Conservation (phyloP, 169 alveolate genomes). For the Cystoisospora suis region DNA sequence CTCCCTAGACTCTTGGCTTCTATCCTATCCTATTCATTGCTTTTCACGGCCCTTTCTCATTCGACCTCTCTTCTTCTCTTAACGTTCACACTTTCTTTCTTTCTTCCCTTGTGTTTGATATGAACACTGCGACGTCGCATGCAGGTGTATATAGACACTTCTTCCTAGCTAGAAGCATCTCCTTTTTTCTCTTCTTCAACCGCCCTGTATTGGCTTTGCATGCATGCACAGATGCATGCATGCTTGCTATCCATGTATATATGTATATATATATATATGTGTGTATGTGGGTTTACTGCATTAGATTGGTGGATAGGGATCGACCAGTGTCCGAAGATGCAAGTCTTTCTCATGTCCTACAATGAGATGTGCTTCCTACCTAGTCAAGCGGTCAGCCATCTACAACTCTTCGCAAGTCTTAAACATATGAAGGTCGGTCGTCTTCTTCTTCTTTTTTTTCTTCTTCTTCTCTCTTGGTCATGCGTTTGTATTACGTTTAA, state of each 20-base stretch:
- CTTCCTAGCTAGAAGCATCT: no score
- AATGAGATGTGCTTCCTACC: slow-evolving; percentile 43
- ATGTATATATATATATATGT: not conserved
- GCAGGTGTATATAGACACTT: no score
- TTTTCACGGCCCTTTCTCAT: not conserved
- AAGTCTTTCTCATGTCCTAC: slow-evolving; percentile 42
- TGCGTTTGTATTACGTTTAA: no score
- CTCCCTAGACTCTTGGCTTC: no score
- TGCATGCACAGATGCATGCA: no score
- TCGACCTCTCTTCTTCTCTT: not conserved
- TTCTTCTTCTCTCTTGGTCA: not conserved
- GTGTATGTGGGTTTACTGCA: not conserved
- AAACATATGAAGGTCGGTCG: not conserved
- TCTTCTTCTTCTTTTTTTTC: not conserved
- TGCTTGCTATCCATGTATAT: no score
- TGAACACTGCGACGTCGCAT: no score
- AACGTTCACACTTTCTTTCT: not conserved
- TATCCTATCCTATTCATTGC: not conserved
- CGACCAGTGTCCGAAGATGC: slow-evolving; percentile 39
- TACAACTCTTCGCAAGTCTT: slow-evolving; percentile 24
- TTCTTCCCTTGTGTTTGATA: not conserved
- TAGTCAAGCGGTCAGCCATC: slow-evolving; percentile 18
- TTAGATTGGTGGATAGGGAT: slow-evolving; percentile 23
- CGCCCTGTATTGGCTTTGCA: no score
- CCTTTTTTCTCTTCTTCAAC: no score